phyloP scores from a whole-genome alignment of 208 protist species.

The Acanthamoeba rhysodes region DNA sequence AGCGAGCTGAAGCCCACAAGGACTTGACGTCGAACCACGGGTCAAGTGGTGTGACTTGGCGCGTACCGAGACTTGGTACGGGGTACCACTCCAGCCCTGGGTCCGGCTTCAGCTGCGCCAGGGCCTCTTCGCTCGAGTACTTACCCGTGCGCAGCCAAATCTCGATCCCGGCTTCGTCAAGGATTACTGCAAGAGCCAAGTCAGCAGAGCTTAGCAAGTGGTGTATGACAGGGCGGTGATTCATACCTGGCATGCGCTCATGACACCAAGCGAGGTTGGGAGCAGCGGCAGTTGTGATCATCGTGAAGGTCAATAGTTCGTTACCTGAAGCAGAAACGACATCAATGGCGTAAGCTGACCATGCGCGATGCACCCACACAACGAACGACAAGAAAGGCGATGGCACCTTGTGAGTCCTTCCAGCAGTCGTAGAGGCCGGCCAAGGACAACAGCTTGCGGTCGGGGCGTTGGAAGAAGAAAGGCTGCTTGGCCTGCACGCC shows the following conservation, averaged over 20 bases:
- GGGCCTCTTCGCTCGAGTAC: background rate
- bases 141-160: constrained; percentile 26
- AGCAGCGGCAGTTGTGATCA: constrained; percentile 42
- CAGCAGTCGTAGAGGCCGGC: constrained; percentile 71
- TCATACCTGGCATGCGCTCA: constrained; percentile 71
- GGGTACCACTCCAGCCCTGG: constrained; percentile 16
- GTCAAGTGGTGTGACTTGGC: too few relatives aligned
- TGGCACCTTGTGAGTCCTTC: background rate
- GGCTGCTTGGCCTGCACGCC: constrained; percentile 46
- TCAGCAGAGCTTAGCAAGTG: background rate
- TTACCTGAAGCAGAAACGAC: background rate
- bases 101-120: constrained; percentile 40
- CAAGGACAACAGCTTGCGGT: constrained; percentile 8
- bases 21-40: too few relatives aligned
- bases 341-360: background rate
- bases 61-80: constrained; percentile 34
- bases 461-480: constrained; percentile 11
- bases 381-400: background rate
- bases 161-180: background rate
- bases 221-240: background rate
- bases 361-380: too few relatives aligned
- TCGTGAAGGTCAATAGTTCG: constrained; percentile 47
- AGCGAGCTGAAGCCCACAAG: too few relatives aligned
- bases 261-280: constrained; percentile 35
- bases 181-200: constrained; percentile 6